Evolutionary conservation across 208 protist species (phyloP), one percentile per base, ranked within the genome.

Genomic region (Angomonas ambiguus): DNA sequence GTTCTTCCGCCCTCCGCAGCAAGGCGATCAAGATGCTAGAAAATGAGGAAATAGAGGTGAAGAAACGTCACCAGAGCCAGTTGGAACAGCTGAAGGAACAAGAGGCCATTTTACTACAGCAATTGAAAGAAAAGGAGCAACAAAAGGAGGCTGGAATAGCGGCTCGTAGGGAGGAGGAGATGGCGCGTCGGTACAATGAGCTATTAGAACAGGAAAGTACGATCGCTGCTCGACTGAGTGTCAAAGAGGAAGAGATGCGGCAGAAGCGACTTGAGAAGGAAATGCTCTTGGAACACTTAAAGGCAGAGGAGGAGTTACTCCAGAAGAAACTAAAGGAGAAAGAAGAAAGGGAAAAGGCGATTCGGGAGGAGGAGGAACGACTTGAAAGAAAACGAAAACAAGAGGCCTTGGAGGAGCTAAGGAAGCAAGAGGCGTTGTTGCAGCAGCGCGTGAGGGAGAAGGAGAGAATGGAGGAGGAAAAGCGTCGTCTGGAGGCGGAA

Each of bases 11-110:
- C 56, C 65, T 91, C 58, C 77, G 88, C 1, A 78, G 51, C 13
- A 81, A 87, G 59, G 85, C 85, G 8, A 94, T 92, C 56, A 65
- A 62, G 22, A 85, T 94, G 81, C 80, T 92, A 8, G 83, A 87
- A 68, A 71, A 72, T 6, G 80, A 94, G 62, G 77, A 94, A 67
- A 68, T 66, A 13, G 62, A 67, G 45, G 69, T 85, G 51, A 74
- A 72, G 69, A n/a, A 35, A 41, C 57, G 67, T 1, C 51, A 66
- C 4, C 51, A 30, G 6, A 48, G 57, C 49, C 66, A 77, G 57
- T 65, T 79, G 48, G 53, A 66, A 34, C 41, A 51, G 27, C 69
- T 79, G 22, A 27, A 58, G 30, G 64, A 34, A 2, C 51, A 77
- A 31, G 65, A 80, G 57, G 81, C 82, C 58, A 70, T 51, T 67